Base-by-base conservation (phyloP, 176 grass and related monocot genomes). In the Oryza officinalis region DNA sequence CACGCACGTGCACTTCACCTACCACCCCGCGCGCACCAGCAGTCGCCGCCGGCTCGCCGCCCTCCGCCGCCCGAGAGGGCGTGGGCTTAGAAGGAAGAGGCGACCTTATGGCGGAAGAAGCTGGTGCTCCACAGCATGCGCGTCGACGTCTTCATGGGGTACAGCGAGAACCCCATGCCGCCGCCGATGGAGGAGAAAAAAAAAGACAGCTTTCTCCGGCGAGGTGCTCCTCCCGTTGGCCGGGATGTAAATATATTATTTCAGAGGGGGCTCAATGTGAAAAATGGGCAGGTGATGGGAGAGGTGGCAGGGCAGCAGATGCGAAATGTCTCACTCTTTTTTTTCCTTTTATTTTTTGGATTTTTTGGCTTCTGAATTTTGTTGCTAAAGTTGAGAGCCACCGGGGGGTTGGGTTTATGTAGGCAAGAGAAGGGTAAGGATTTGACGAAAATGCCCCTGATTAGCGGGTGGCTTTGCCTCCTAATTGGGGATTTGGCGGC, bases 71-170 rank as follows among this genome's bases (percentile, higher is more conserved):
- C 75, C 40, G 70, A 72, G 69, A 77, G 63, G 61, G 70, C 40
- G 67, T 25, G 72, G 67, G 43, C 83, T 78, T 52, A 97, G 80
- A 64, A 80, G 81, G 71, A 87, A 67, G 78, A 9, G 66, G 63
- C 74, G 78, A 75, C 78, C 95, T 97, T 97, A 40, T 97, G 95
- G 76, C 95, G 95, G 84, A 94, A 94, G 89, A 94, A 94, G 86
- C 86, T 89, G 50, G 89, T 87, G 81, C 86, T 89, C 92, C 89
- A 94, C 47, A 94, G 89, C 76, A 91, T 45, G 75, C 92, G 83
- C 18, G 92, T 94, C 40, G 84, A 94, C 13, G 86, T 91, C 89
- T 84, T 94, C 92, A 94, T 94, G 83, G 89, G 89, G 86, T 84
- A 84, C 67, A 89, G 46, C 27, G 92, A 97, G 90, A 97, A 94